These are phyloP conservation scores for Trichoderma semiorbis DNA, from an alignment of 2,329 filamentous ascomycete species.

Conservation along the genomic window DNA sequence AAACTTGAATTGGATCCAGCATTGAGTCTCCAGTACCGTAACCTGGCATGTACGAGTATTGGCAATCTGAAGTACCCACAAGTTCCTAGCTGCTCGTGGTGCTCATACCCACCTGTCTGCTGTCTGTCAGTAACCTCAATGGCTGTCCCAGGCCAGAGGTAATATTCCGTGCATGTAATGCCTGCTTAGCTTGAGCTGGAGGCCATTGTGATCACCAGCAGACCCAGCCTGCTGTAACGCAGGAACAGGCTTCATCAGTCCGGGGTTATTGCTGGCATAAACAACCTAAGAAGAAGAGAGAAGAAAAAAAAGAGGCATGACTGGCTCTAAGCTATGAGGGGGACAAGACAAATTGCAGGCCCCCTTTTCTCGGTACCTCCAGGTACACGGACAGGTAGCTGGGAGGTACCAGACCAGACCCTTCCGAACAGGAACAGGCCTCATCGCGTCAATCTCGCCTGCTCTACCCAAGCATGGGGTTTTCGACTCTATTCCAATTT, in stretches of 20 bases:
- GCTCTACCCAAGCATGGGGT: not conserved
- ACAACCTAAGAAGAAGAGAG: not conserved
- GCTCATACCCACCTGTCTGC: not conserved
- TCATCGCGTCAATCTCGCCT: conserved; percentile 14
- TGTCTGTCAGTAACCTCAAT: not conserved
- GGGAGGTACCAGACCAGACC: not conserved
- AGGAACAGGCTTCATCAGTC: conserved; percentile 2
- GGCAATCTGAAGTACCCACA: not conserved
- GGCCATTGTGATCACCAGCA: not conserved
- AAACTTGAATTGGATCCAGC: not conserved
- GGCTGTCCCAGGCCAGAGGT: not conserved
- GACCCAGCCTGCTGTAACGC: not conserved
- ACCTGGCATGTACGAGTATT: not conserved
- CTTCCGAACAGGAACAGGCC: not conserved
- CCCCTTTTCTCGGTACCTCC: conserved; percentile 9
- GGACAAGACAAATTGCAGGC: conserved; percentile 9
- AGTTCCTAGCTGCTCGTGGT: not conserved
- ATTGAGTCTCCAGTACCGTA: not conserved
- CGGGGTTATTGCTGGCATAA: not conserved
- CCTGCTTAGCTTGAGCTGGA: not conserved
- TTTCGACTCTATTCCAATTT: not conserved
- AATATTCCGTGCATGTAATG: not conserved
- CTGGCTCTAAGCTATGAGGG: not conserved
- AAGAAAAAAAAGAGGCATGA: not conserved
- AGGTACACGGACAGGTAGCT: not conserved